Conservation (phyloP, 73 alveolate genomes). For the Blepharisma stoltei region DNA sequence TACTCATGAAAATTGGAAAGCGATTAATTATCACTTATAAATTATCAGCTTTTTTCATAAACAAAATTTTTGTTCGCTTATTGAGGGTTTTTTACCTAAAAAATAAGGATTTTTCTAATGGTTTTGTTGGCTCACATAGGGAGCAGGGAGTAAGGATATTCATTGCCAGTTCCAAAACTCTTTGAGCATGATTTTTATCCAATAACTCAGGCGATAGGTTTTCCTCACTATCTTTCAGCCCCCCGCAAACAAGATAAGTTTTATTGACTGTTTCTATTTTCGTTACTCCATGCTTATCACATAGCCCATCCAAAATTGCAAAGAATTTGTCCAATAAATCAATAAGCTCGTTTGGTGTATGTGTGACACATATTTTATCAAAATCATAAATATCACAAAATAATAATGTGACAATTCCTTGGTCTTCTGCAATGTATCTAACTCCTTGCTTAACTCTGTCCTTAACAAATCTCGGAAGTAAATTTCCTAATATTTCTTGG, state of each 20-base stretch:
- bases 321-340: slow-evolving; percentile 60
- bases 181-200: background rate
- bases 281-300: slow-evolving; percentile 48
- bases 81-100: too few species aligned
- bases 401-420: slow-evolving; percentile 56
- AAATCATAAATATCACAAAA: slow-evolving; percentile 61
- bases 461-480: slow-evolving; percentile 63
- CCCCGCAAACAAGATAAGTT: slow-evolving; percentile 92
- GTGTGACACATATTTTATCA: slow-evolving; percentile 51
- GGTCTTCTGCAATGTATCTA: slow-evolving; percentile 60
- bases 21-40: too few species aligned
- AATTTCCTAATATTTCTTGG: slow-evolving; percentile 45
- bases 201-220: slow-evolving; percentile 17
- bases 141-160: too few species aligned
- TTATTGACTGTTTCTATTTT: slow-evolving; percentile 86
- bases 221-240: slow-evolving; percentile 64
- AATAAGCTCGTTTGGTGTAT: slow-evolving; percentile 50
- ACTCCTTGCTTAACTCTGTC: slow-evolving; percentile 59
- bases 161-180: slow-evolving; percentile 8
- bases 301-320: slow-evolving; percentile 56
- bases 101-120: too few species aligned
- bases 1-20: too few species aligned
- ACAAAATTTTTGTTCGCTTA: too few species aligned
- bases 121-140: too few species aligned
- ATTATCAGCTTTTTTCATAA: too few species aligned